A percentile compares a stretch with the other conserved stretches of the same genome.
Evolutionary conservation across 768 basidiomycete genomes (phyloP).

Genomic region (Leccinum pellstonianum): DNA sequence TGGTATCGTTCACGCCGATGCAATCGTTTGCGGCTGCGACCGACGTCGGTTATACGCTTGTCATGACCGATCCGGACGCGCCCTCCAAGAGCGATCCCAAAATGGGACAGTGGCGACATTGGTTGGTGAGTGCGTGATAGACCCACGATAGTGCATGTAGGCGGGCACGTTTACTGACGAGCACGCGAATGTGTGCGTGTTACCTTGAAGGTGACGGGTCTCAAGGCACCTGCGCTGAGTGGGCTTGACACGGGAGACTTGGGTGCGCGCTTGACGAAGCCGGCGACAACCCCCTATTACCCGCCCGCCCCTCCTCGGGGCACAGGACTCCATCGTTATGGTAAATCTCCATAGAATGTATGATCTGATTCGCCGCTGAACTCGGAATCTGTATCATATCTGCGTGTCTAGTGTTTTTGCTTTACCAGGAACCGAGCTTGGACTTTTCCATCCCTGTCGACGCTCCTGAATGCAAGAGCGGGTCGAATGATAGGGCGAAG

Average conservation of each 20-base stretch:
- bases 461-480: conserved; percentile 46
- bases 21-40: conserved; percentile 31
- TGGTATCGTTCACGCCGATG: conserved; percentile 46
- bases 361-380: not conserved
- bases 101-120: conserved; percentile 54
- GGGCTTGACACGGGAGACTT: conserved; percentile 34
- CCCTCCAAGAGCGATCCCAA: conserved; percentile 49
- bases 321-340: conserved; percentile 57
- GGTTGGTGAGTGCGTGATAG: conserved; percentile 42
- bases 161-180: not conserved
- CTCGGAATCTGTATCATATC: not conserved
- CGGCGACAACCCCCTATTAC: conserved; percentile 54
- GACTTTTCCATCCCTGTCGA: conserved; percentile 42
- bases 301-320: conserved; percentile 56
- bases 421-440: conserved; percentile 56
- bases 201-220: conserved; percentile 35
- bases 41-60: conserved; percentile 48
- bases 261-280: conserved; percentile 41
- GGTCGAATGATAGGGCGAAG: conserved; percentile 44
- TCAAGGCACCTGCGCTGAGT: conserved; percentile 35
- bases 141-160: not conserved
- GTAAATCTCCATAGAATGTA: conserved; percentile 31
- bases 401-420: conserved; percentile 45
- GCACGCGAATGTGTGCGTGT: not conserved
- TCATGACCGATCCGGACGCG: conserved; percentile 61